Percentiles rank a stretch among this genome's conserved stretches.
Evolutionary conservation across 2,329 filamentous ascomycete genomes (phyloP).

Genomic region (Arthrinium puccinioides): DNA sequence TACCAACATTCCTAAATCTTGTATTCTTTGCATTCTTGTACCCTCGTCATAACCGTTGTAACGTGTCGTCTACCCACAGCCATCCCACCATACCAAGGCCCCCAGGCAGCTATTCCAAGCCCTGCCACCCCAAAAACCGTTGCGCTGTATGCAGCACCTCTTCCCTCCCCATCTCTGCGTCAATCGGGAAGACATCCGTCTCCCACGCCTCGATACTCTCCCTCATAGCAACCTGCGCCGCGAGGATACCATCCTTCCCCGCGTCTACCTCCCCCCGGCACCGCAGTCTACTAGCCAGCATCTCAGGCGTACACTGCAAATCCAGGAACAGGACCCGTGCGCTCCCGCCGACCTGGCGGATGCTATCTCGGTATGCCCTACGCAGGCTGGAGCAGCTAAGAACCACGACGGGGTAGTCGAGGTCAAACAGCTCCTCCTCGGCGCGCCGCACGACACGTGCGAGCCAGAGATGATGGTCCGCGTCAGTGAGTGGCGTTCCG

Average conservation of each 20-base stretch:
- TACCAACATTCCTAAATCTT: too few species aligned
- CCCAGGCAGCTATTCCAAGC: too few species aligned
- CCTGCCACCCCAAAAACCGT: too few species aligned
- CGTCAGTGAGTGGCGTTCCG: slow-evolving; percentile 22
- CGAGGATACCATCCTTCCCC: too few species aligned
- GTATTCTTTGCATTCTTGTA: too few species aligned
- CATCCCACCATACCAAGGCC: too few species aligned
- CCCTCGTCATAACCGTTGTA: too few species aligned
- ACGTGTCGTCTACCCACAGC: too few species aligned
- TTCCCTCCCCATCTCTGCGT: neutral
- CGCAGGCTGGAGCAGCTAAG: slow-evolving; percentile 33
- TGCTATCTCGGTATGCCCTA: slow-evolving; percentile 21
- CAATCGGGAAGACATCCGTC: neutral
- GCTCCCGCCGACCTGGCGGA: slow-evolving; percentile 16
- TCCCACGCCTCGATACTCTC: neutral
- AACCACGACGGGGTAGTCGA: slow-evolving; percentile 19
- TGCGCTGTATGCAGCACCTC: too few species aligned
- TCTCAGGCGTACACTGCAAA: slow-evolving; percentile 23
- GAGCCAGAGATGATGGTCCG: slow-evolving; percentile 24
- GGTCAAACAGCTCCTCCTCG: slow-evolving; percentile 16
- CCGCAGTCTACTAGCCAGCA: too few species aligned
- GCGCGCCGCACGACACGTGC: slow-evolving; percentile 15
- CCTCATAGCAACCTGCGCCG: too few species aligned
- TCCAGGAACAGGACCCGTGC: slow-evolving; percentile 25
- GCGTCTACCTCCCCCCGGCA: too few species aligned